Base-by-base conservation (phyloP, 2,329 filamentous ascomycete species). In the Cladorrhinum sp. region DNA sequence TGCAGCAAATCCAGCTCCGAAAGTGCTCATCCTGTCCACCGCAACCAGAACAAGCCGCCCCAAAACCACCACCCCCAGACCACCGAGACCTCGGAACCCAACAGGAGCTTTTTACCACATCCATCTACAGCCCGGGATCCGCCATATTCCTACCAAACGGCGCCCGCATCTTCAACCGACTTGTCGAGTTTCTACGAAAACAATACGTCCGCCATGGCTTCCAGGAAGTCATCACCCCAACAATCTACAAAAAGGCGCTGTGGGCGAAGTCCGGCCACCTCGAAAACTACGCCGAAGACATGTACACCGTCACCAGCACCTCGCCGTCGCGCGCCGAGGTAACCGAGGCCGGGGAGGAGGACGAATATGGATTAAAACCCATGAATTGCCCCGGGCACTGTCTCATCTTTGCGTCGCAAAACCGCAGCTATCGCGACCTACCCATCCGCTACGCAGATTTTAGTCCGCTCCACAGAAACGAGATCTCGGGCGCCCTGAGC, bases 301-400 rank as follows among this genome's bases (percentile, higher is more conserved):
- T 96, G 92, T 96, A 93, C 74, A 87, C 89, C 58, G 92, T 96
- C 26, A 86, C 79, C 10, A 84, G 85, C 52, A 78, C 81, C 1
- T 77, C 81, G 67, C 71, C 74, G 56, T 65, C 78, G 64, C 69
- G 78, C 59, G 74, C 71, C 53, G 73, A 76, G 10, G 62, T 65
- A 24, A 21, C 66, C 55, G 59, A 70, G 62, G 23, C 21, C 71
- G 21, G 77, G 77, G 85, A 89, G 64, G 82, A 85, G 63, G 86
- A 88, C 65, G 88, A 90, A 64, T 96, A 91, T 74, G 91, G 90
- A 18, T 77, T 96, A 67, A 96, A 96, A 74, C 92, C 92, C 14
- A 96, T 96, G 92, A 96, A 96, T 72, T 96, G 92, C 72, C 92
- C 92, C 0, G 92, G 91, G 2, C 92, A 96, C 74, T 96, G 91